Evolutionary conservation across 805 yeast species (phyloP), one percentile per base, ranked within the genome.

Genomic region (Metschnikowia borealis): DNA sequence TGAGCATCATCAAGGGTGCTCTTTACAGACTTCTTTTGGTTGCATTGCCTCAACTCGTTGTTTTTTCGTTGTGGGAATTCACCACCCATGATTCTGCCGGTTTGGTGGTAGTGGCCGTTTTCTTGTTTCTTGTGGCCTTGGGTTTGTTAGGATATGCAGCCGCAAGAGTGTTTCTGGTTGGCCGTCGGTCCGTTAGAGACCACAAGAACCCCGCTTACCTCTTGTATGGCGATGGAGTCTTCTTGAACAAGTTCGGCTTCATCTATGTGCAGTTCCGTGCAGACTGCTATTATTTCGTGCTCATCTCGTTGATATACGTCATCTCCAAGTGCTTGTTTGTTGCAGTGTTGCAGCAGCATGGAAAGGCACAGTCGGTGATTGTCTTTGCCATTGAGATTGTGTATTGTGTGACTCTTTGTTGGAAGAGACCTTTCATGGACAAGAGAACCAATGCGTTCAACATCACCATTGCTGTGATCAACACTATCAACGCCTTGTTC

Each of bases 401-500:
- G 20, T 90, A 85, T 69, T 82, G 87, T 54, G 78, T 78, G 34
- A 73, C 75, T 0, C 60, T 90, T 26, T 84, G 90, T 62, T 80
- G 81, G 78, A 71, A 79, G 50, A 81, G 94, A 67, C 99, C 99
- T 10, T 94, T 81, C 67, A 84, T 94, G 91, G 97, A 94, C 71
- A 89, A 86, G 69, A 80, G 96, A 71, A 91, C 98, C 33, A 94
- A 94, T 61, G 84, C 82, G n/a, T 88, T 90, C 80, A 92, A 91
- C 70, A 92, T 94, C 59, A 78, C 87, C 44, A 88, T 92, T 59
- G 84, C 89, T 36, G 79, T 87, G 43, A 83, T 94, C 58, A 87
- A 83, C 63, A 79, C 89, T 50, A 69, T 92, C 62, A 94, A 94
- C 67, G 80, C 97, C 1, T 69, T 92, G 39, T 85, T 94, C 72